phyloP scores from a whole-genome alignment of 441 rosid genomes.

The Erodium texanum region DNA sequence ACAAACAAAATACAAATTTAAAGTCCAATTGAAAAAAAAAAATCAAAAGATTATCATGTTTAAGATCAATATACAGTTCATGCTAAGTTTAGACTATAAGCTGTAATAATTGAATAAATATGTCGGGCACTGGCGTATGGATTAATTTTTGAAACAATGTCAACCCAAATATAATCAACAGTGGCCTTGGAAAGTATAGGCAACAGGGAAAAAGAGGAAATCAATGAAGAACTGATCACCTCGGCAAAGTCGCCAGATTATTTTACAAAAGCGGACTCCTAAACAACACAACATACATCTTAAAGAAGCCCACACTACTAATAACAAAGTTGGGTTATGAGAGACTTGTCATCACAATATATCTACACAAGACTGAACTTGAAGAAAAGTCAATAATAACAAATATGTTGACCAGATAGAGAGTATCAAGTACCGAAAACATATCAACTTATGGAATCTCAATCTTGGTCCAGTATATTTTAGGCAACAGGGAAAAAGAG shows the following conservation, averaged over 20 bases:
- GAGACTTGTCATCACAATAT: too few relatives aligned
- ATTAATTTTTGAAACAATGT: neutral
- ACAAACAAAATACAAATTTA: neutral
- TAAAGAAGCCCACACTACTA: too few relatives aligned
- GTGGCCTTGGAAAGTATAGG: neutral
- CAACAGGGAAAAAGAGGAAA: conserved; percentile 2
- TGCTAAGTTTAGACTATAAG: neutral
- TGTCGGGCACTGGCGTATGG: neutral
- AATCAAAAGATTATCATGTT: neutral
- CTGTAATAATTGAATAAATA: neutral
- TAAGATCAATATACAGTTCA: neutral
- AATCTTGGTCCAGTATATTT: conserved; percentile 20
- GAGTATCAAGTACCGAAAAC: too few relatives aligned
- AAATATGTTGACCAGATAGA: too few relatives aligned
- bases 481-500: conserved; percentile 63
- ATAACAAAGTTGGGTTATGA: too few relatives aligned
- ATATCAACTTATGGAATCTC: too few relatives aligned
- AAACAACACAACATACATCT: neutral
- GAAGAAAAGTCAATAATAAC: too few relatives aligned
- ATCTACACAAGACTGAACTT: too few relatives aligned
- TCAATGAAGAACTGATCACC: conserved; percentile 14
- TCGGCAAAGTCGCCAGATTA: conserved; percentile 42
- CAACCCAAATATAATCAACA: neutral
- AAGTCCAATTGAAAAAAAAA: neutral
- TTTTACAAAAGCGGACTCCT: neutral